Evolutionary conservation across 2,329 filamentous ascomycete genomes (phyloP), one percentile per base, ranked within the genome.

Genomic region (Mycocentrospora acerina): DNA sequence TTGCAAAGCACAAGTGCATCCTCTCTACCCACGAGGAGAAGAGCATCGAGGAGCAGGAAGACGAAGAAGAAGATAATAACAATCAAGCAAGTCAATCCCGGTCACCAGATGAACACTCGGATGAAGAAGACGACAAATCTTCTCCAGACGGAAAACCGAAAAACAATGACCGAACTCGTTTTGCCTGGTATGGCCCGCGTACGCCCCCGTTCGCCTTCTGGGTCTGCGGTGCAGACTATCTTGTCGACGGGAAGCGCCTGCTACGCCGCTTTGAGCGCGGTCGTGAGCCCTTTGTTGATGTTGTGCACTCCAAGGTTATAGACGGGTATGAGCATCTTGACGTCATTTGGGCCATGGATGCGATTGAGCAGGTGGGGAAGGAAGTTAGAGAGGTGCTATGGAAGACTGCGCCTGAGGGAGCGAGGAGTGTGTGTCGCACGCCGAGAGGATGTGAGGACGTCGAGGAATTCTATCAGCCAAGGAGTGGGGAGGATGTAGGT

Each of bases 341-440:
- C 68, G 88, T 96, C 2, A 82, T 97, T 25, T 96, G 91, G 91
- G 90, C 90, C 0, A 88, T 96, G 75, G 90, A 96, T 59, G 82
- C 83, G 0, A 81, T 90, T 12, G 83, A 91, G 32, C 80, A 91
- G 63, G 87, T 96, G 1, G 93, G 90, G 4, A 76, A 73, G 40
- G 90, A 95, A 69, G 73, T 96, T 0, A 78, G 82, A 19, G 84
- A 91, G 56, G 84, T 94, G 11, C 67, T 96, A 10, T 96, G 90
- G 90, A 83, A 83, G 66, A 95, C 88, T 1, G 74, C 77, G 38
- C 66, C 74, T 3, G 65, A 71, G 14, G 70, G 73, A 72, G 82
- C 70, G 24, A 80, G 80, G 35, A 71, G 73, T 9, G 37, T 68
- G 15, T 91, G 85, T 57, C 75, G 81, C 17, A 73, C 80, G 8